Percentiles rank a stretch among this genome's conserved stretches.
Conservation (phyloP, 169 alveolate genomes). For the Plasmodium ovale region DNA sequence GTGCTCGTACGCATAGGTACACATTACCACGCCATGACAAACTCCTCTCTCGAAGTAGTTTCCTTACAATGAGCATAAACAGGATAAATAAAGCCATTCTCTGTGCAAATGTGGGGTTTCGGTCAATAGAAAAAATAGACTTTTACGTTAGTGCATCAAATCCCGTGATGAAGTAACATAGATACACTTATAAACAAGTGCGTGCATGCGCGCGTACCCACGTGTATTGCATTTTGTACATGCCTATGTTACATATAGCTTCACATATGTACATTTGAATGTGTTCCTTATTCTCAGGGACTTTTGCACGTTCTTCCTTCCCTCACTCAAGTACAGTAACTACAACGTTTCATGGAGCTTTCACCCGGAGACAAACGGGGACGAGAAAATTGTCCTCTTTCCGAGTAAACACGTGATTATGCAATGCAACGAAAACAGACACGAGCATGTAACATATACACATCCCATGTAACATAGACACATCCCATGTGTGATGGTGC, state of each 20-base stretch:
- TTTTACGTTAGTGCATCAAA: slow-evolving; percentile 37
- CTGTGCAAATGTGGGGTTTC: slow-evolving; percentile 33
- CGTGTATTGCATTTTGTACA: not conserved
- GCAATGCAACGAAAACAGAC: too few species aligned
- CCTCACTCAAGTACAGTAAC: slow-evolving; percentile 35
- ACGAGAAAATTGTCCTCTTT: slow-evolving; percentile 20
- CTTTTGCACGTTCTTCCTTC: slow-evolving; percentile 39
- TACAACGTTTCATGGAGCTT: slow-evolving; percentile 15
- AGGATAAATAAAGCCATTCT: slow-evolving; percentile 52
- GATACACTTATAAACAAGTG: not conserved
- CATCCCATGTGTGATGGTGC: too few species aligned
- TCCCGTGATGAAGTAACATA: slow-evolving; percentile 29
- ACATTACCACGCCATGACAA: too few species aligned
- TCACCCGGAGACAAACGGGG: not conserved
- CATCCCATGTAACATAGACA: too few species aligned
- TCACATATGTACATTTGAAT: not conserved
- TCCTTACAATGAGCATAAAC: slow-evolving; percentile 39
- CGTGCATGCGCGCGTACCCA: not conserved
- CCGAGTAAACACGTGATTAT: slow-evolving; percentile 56
- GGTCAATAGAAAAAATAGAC: slow-evolving; percentile 32
- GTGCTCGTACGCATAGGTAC: too few species aligned
- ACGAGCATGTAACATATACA: too few species aligned
- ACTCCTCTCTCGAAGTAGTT: too few species aligned
- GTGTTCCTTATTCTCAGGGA: slow-evolving; percentile 9
- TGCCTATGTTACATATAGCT: too few species aligned